These are phyloP conservation scores for Aspergillus ellipticus DNA, from an alignment of 495 filamentous ascomycete genomes.

Conservation along the genomic window DNA sequence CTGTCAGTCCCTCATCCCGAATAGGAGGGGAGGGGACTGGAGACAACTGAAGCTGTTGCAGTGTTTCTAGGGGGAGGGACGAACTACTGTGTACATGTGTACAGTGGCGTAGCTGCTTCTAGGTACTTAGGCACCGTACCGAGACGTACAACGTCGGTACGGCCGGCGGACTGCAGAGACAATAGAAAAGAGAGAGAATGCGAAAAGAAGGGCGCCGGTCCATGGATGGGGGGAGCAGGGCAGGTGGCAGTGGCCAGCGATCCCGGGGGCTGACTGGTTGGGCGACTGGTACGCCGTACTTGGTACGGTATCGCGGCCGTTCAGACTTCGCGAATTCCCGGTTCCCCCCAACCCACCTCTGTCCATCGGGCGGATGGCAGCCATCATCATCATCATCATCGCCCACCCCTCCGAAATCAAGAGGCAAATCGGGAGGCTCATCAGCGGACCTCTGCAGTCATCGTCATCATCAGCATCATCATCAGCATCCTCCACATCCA, in stretches of 20 bases:
- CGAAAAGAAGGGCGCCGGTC: not conserved
- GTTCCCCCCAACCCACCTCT: not conserved
- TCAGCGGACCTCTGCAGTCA: not conserved
- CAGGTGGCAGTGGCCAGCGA: not conserved
- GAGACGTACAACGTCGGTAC: no score
- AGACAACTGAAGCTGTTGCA: no score
- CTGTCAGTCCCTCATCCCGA: no score
- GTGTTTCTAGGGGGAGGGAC: no score
- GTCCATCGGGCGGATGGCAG: not conserved
- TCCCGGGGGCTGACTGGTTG: not conserved
- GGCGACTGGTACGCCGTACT: no score
- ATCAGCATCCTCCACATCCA: no score
- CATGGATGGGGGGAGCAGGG: no score
- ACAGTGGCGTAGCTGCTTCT: no score
- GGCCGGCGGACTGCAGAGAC: not conserved
- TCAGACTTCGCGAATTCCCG: not conserved
- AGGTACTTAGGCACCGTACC: no score
- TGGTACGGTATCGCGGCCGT: not conserved
- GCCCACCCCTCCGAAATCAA: not conserved
- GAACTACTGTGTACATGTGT: no score
- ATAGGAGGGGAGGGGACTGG: no score
- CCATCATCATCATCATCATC: no score
- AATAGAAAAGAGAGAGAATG: not conserved
- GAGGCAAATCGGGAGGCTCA: not conserved
- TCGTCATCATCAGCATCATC: not conserved